Base-by-base conservation (phyloP, 2,329 filamentous ascomycete species). In the Chlorencoelia australis region DNA sequence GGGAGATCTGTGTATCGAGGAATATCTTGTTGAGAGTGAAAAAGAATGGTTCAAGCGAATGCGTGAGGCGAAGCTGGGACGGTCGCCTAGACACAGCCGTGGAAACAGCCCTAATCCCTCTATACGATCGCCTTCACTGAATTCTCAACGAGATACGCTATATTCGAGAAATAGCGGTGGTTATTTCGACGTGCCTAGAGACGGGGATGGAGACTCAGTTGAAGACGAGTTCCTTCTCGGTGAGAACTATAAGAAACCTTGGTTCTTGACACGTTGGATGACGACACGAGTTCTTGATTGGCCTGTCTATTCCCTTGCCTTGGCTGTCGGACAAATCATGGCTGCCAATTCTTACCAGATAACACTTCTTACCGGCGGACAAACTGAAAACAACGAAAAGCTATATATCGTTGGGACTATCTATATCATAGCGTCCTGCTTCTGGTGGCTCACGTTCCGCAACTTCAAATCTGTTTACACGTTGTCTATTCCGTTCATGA, bases 261-360 rank as follows among this genome's bases (percentile, higher is more conserved):
- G n/a, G n/a, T n/a, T n/a, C n/a, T n/a, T n/a, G n/a, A n/a, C n/a
- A n/a, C n/a, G n/a, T n/a, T n/a, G n/a, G n/a, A n/a, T n/a, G n/a
- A n/a, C n/a, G n/a, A n/a, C n/a, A n/a, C n/a, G n/a, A n/a, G n/a
- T n/a, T n/a, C n/a, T n/a, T n/a, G n/a, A n/a, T n/a, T n/a, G n/a
- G n/a, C n/a, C n/a, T n/a, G n/a, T n/a, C n/a, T n/a, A n/a, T n/a
- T n/a, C n/a, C n/a, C n/a, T n/a, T n/a, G n/a, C n/a, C n/a, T n/a
- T n/a, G n/a, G n/a, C n/a, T n/a, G n/a, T n/a, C n/a, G 70, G 71
- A 14, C 74, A 79, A 48, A 71, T 79, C 42, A 70, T 79, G 33
- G 71, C 75, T 1, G 71, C 73, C 40, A 79, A 77, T 56, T 79
- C 73, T 0, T 79, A 79, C 56, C 77, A 81, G 50, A 73, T 81